These are phyloP conservation scores for Backusella tarrabulga DNA, from an alignment of 192 early-diverging fungal genomes.

Conservation along the genomic window DNA sequence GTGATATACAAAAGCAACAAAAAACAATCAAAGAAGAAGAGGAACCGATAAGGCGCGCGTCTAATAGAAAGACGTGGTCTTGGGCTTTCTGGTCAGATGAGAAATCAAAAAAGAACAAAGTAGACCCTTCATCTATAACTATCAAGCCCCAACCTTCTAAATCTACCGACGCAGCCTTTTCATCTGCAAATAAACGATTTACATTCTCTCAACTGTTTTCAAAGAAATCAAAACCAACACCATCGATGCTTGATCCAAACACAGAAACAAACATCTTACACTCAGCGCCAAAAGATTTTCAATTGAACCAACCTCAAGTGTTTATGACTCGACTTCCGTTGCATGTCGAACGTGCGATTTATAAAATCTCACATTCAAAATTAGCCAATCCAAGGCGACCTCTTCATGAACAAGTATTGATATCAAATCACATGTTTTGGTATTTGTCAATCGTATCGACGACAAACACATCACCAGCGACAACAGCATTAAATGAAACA, in stretches of 20 bases:
- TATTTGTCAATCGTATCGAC: slow-evolving; percentile 62
- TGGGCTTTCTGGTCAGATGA: slow-evolving; percentile 22
- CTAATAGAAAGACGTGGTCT: slow-evolving; percentile 11
- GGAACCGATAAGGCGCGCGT: not conserved
- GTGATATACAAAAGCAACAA: not conserved
- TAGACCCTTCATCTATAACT: not conserved
- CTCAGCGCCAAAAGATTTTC: slow-evolving; percentile 21
- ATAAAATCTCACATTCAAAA: slow-evolving; percentile 71
- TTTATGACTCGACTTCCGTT: slow-evolving; percentile 57
- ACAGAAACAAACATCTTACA: slow-evolving; percentile 4
- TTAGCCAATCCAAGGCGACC: slow-evolving; percentile 74
- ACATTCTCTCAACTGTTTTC: slow-evolving; percentile 2
- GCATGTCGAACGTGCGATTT: slow-evolving; percentile 77
- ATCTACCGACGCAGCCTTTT: not conserved
- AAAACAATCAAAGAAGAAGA: not conserved
- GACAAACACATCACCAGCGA: not conserved
- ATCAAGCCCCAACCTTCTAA: not conserved
- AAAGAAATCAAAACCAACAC: not conserved
- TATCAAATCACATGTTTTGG: slow-evolving; percentile 85
- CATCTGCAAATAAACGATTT: not conserved
- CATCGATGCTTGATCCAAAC: not conserved
- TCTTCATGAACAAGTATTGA: slow-evolving; percentile 68
- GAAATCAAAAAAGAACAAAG: slow-evolving; percentile 18
- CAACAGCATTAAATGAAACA: slow-evolving; percentile 16
- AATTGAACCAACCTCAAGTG: slow-evolving; percentile 20